Evolutionary conservation across 176 grass and related monocot genomes (phyloP), one percentile per base, ranked within the genome.

Genomic region (Miscanthus lutarioriparius): DNA sequence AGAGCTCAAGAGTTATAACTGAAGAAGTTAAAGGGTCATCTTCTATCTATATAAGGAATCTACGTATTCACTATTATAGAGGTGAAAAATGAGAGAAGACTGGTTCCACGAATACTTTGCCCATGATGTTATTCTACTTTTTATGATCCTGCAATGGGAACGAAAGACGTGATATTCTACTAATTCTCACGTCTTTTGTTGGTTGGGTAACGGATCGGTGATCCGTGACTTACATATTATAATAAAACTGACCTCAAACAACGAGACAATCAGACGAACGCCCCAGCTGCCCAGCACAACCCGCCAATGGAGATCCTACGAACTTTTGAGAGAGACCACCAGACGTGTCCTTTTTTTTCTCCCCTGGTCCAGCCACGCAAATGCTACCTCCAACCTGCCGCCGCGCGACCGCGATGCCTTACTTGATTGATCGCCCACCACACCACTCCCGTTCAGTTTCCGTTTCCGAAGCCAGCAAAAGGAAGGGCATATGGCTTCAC

Each of bases 321-420:
- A 76, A 26, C 27, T 38, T 22, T 38, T 22, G 23, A 26, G 23
- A 41, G 51, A 2, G 44, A 17, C 44, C 30, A 30, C 16, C 23
- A 79, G 25, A 54, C 2, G 41, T 41, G 17, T 51, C 45, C 39
- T 44, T 17, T 9, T 12, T 20, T 9, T 22, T 22, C 19, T 54
- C 19, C 51, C 61, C 15, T 37, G 44, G 63, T 51, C 77, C 77
- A 81, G 82, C 87, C 27, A 70, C 25, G 61, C 11, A 14, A 63
- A 26, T 12, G 69, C 72, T 25, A 72, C 64, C 74, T 35, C 77
- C 88, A n/a, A 84, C 75, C 56, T 74, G 82, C 22, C 76, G 40
- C 44, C 44, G 44, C 40, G 67, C 22, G 37, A 48, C 37, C 76
- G 77, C 4, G 63, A 35, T 38, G 45, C 45, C 45, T 3, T 1